Evolutionary conservation across 495 filamentous ascomycete genomes (phyloP), one percentile per base, ranked within the genome.

Genomic region (Bombardia bombarda): DNA sequence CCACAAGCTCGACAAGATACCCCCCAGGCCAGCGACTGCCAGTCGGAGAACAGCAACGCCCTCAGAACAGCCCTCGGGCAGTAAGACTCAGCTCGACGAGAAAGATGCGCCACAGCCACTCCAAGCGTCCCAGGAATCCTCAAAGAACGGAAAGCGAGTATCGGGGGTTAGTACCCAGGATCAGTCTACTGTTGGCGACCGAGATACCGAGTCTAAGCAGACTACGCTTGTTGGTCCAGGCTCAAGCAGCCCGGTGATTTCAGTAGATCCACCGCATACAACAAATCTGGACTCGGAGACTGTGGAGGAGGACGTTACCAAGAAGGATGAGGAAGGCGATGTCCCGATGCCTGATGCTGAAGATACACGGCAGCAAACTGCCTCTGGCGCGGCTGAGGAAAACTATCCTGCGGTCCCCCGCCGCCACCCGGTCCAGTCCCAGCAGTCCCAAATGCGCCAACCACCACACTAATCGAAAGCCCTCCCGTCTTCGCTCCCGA

Each of bases 1-100:
- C 25, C 89, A 90, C 66, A 82, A 80, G 55, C 57, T 78, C 13
- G 65, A 73, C 10, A 75, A 68, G 51, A 63, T 77, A n/a, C 68
- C 71, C 23, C 58, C 59, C n/a, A 58, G 71, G 31, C 73, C 73
- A 14, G 56, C 68, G 10, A 75, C 73, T 12, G 67, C 73, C 22
- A 76, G 78, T 75, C 51, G 69, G 58, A 53, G 74, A 68, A 66
- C 70, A 53, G 52, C 69, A 62, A 67, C 69, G 62, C 52, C 69
- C 46, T 61, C 73, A 63, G 53, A 79, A 57, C 54, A 77, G 69
- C 54, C 77, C 69, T 61, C 67, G 64, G 39, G 70, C 67, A 53
- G 66, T 50, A 69, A 72, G 33, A 68, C 63, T 28, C 66, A 71
- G 14, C 49, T 66, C 8, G 64, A 58, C 25, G 69, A 72, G 43